Conservation (phyloP, 495 filamentous ascomycete species). For the Lasiosphaeria hispida region DNA sequence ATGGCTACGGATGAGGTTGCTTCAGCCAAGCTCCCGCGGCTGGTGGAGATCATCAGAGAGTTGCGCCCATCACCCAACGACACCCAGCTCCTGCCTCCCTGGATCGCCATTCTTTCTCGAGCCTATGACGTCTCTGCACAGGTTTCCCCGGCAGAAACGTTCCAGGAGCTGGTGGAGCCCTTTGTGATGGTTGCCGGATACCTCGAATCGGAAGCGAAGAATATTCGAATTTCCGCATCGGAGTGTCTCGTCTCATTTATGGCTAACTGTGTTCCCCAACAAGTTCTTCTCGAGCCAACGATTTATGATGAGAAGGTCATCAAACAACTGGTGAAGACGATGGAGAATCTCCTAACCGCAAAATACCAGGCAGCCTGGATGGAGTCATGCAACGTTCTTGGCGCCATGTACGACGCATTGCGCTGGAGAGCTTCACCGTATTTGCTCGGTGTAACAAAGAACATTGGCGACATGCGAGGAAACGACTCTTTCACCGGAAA, state of each 20-base stretch:
- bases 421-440: slow-evolving; percentile 79
- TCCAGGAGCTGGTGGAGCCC: slow-evolving; percentile 77
- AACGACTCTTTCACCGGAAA: slow-evolving; percentile 91
- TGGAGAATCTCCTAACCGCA: slow-evolving; percentile 71
- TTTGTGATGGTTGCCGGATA: slow-evolving; percentile 75
- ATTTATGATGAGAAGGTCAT: slow-evolving; percentile 83
- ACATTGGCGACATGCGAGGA: slow-evolving; percentile 79
- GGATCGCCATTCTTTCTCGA: slow-evolving; percentile 91
- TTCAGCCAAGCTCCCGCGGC: slow-evolving; percentile 80
- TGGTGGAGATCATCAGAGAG: slow-evolving; percentile 83
- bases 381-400: slow-evolving; percentile 88
- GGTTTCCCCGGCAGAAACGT: slow-evolving; percentile 80
- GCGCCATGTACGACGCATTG: slow-evolving; percentile 82
- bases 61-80: slow-evolving; percentile 86
- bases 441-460: slow-evolving; percentile 67
- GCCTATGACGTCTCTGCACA: slow-evolving; percentile 92
- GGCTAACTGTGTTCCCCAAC: slow-evolving; percentile 78
- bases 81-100: slow-evolving; percentile 87
- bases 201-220: slow-evolving; percentile 80
- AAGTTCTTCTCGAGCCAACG: slow-evolving; percentile 79
- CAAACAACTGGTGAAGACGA: slow-evolving; percentile 65
- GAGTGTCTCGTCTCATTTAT: slow-evolving; percentile 93
- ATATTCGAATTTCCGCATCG: slow-evolving; percentile 88
- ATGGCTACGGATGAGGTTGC: slow-evolving; percentile 77
- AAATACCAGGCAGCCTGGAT: slow-evolving; percentile 94